Evolutionary conservation across 805 yeast genomes (phyloP).

Genomic region (Ogataea paraovalis): DNA sequence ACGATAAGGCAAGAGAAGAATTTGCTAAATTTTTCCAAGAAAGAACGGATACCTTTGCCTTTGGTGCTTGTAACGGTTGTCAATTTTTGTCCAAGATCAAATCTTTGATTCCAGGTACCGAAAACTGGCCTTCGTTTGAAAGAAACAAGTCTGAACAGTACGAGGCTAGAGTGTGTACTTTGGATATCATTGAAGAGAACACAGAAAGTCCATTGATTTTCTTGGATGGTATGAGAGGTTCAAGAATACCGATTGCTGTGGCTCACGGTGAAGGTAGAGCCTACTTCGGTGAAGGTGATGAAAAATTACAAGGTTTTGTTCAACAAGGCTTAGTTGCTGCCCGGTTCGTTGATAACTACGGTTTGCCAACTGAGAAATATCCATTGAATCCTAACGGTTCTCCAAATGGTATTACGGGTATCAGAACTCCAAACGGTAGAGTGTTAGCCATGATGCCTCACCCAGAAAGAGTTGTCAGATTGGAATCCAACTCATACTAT

Average conservation of each 20-base stretch:
- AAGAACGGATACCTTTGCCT: conserved; percentile 88
- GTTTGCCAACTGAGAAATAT: conserved; percentile 72
- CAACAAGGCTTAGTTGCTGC: conserved; percentile 56
- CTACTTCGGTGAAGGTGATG: conserved; percentile 45
- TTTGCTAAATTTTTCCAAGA: conserved; percentile 78
- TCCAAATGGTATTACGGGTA: conserved; percentile 89
- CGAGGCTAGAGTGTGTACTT: conserved; percentile 91
- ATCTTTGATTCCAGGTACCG: conserved; percentile 86
- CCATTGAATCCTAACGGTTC: conserved; percentile 98
- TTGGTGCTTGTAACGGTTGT: conserved; percentile 99
- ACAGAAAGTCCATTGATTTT: conserved; percentile 57
- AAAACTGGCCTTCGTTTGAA: conserved; percentile 94
- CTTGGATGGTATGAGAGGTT: conserved; percentile 88
- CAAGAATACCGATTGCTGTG: conserved; percentile 91
- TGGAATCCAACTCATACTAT: conserved; percentile 88
- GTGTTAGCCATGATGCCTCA: conserved; percentile 99
- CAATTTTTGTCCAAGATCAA: conserved; percentile 89
- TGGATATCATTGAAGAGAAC: conserved; percentile 61
- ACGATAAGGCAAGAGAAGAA: conserved; percentile 69
- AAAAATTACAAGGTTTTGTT: conserved; percentile 46
- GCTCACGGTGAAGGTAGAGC: conserved; percentile 99
- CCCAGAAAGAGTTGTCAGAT: conserved; percentile 90
- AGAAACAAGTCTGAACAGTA: conserved; percentile 90
- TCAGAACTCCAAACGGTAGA: conserved; percentile 85
- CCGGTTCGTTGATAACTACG: conserved; percentile 88